phyloP scores from a whole-genome alignment of 108 stramenopile species.

The Fragilaria crotonensis region DNA sequence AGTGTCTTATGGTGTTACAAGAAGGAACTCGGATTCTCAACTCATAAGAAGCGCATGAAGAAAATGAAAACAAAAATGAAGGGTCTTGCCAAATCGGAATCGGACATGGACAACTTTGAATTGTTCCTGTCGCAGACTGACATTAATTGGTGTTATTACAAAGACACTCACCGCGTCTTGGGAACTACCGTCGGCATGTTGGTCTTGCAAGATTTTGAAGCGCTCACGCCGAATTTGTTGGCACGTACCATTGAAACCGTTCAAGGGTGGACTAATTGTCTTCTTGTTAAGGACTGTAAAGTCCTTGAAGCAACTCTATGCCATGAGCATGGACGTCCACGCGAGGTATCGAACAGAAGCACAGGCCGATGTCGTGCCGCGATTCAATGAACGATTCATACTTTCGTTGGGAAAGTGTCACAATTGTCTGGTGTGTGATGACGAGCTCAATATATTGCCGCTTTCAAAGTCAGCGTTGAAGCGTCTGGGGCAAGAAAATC shows the following conservation, averaged over 20 bases:
- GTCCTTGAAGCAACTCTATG: slow-evolving; percentile 93
- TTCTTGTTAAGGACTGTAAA: slow-evolving; percentile 89
- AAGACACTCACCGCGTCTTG: slow-evolving; percentile 92
- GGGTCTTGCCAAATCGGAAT: slow-evolving; percentile 41
- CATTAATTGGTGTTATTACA: slow-evolving; percentile 99
- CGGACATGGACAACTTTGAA: slow-evolving; percentile 89
- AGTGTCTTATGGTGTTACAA: slow-evolving; percentile 99
- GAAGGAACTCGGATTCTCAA: slow-evolving; percentile 97
- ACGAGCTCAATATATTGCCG: slow-evolving; percentile 98
- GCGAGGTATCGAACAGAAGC: slow-evolving; percentile 91
- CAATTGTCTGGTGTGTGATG: slow-evolving; percentile 94
- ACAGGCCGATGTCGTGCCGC: slow-evolving; percentile 78
- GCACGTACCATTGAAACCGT: slow-evolving; percentile 98
- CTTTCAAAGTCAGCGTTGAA: slow-evolving; percentile 57
- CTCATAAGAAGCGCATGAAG: slow-evolving; percentile 91
- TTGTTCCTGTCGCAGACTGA: slow-evolving; percentile 92
- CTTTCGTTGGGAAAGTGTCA: slow-evolving; percentile 83
- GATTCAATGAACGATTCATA: slow-evolving; percentile 99
- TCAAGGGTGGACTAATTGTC: slow-evolving; percentile 94
- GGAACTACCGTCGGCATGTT: slow-evolving; percentile 94
- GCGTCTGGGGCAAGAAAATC: slow-evolving; percentile 25
- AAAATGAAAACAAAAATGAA: slow-evolving; percentile 89
- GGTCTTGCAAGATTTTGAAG: slow-evolving; percentile 98
- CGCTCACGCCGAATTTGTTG: slow-evolving; percentile 97
- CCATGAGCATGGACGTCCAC: slow-evolving; percentile 99